Evolutionary conservation across 768 basidiomycete genomes (phyloP), one percentile per base, ranked within the genome.

Genomic region (Suillus lakei): DNA sequence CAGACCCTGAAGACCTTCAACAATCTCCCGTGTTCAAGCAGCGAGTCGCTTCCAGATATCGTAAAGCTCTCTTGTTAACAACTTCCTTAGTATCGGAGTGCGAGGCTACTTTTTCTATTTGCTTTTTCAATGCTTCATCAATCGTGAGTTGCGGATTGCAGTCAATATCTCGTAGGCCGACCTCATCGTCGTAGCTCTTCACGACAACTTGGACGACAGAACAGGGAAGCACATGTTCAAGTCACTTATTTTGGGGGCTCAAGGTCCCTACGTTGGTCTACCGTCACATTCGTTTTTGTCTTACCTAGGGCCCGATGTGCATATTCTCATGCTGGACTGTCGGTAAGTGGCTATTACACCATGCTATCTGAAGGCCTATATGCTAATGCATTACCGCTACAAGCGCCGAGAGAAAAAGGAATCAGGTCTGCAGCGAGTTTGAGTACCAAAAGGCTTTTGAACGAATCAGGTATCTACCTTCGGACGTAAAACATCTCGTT

Each of bases 111-210:
- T 96, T 76, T 96, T 89, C 82, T 99, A 89, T 79, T 82, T 97
- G 26, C 82, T 99, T 1, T 99, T 99, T 82, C 97, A 99, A 70
- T 93, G 92, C 69, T 96, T 96, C 76, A 87, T 92, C 70, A 90
- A 91, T 67, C 86, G 92, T 92, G 70, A 61, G 85, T 60, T 48
- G 26, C 61, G 13, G 62, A 61, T 60, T 18, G 16, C 34, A 64
- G 60, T 64, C 26, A 23, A 58, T 38, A 53, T 64, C 46, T n/a
- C 60, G 23, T n/a, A 65, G 32, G 55, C 34, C 50, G 15, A 65
- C 56, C 65, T 55, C 32, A 38, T 13, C 34, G 30, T 34, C 30
- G 38, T 63, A 74, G 73, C 72, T 66, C 60, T 68, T 1, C 62
- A 92, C 23, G 97, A 98, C 72, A 95, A 95, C 5, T 76, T 86